Evolutionary conservation across 148 eudicot species (phyloP).

Genomic region (Silene uniflora): DNA sequence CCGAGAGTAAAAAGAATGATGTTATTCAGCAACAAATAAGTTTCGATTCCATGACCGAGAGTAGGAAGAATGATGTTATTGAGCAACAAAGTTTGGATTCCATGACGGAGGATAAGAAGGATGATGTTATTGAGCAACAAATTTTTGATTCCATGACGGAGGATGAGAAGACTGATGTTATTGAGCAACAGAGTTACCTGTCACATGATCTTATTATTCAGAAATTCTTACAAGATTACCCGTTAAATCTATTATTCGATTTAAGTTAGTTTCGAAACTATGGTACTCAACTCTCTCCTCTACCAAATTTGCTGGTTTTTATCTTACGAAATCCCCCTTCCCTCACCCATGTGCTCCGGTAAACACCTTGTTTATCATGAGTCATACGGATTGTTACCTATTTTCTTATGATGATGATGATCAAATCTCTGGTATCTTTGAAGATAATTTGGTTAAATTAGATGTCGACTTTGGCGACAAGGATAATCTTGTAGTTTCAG

Average conservation of each 20-base stretch:
- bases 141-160: too few relatives aligned
- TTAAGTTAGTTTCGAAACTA: slow-evolving; percentile 17
- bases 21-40: too few relatives aligned
- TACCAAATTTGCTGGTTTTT: not conserved
- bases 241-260: slow-evolving; percentile 9
- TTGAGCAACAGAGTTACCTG: not conserved
- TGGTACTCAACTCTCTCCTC: slow-evolving; percentile 23
- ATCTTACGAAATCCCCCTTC: slow-evolving; percentile 3
- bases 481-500: not conserved
- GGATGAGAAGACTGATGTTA: not conserved
- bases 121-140: not conserved
- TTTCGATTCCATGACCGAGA: too few relatives aligned
- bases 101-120: not conserved
- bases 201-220: slow-evolving; percentile 10
- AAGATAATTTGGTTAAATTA: not conserved
- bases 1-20: too few relatives aligned
- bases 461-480: not conserved
- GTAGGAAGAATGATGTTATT: too few relatives aligned
- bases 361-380: not conserved
- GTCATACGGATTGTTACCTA: not conserved
- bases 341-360: not conserved
- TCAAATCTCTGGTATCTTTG: not conserved
- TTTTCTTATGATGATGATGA: slow-evolving; percentile 1
- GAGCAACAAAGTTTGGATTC: too few relatives aligned
- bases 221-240: slow-evolving; percentile 10